phyloP scores from a whole-genome alignment of 2,329 filamentous ascomycete genomes.

The Acrocalymma vagum region DNA sequence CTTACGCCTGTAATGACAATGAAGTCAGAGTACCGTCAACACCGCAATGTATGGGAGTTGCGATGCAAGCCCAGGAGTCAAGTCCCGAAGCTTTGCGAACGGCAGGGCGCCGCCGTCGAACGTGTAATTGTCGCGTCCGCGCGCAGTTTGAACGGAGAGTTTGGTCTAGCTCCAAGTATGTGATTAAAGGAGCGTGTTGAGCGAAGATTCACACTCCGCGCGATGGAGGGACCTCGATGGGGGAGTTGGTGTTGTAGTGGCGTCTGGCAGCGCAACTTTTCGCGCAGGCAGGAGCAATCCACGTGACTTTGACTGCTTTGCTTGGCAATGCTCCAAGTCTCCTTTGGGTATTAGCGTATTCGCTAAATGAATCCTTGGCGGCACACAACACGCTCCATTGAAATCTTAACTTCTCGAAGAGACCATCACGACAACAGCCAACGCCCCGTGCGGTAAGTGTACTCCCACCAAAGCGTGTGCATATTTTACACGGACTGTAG shows the following conservation, averaged over 20 bases:
- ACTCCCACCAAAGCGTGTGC: conserved; percentile 21
- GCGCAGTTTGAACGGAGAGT: conserved; percentile 21
- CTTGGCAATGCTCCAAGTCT: conserved; percentile 14
- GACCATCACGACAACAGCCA: conserved; percentile 38
- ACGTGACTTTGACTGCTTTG: too few relatives aligned
- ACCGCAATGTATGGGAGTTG: conserved; percentile 20
- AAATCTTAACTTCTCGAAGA: too few relatives aligned
- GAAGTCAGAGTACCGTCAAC: background rate
- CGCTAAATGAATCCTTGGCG: conserved; percentile 5
- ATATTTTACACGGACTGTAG: conserved; percentile 7
- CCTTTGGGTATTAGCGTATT: conserved; percentile 18
- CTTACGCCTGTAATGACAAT: background rate
- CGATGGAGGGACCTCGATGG: conserved; percentile 38
- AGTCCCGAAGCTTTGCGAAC: conserved; percentile 35
- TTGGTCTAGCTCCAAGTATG: conserved; percentile 15
- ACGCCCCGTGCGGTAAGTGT: conserved; percentile 42
- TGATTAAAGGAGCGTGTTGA: conserved; percentile 26
- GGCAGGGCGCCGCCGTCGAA: conserved; percentile 27
- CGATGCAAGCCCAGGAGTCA: conserved; percentile 28
- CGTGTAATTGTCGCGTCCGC: conserved; percentile 31
- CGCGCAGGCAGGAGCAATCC: too few relatives aligned
- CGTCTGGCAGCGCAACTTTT: too few relatives aligned
- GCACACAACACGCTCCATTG: conserved; percentile 12
- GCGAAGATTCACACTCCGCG: conserved; percentile 30
- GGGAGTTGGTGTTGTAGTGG: conserved; percentile 27